A percentile compares a stretch with the other conserved stretches of the same genome.
phyloP scores from a whole-genome alignment of 2,329 filamentous ascomycete species.

The Neofusicoccum sp. region DNA sequence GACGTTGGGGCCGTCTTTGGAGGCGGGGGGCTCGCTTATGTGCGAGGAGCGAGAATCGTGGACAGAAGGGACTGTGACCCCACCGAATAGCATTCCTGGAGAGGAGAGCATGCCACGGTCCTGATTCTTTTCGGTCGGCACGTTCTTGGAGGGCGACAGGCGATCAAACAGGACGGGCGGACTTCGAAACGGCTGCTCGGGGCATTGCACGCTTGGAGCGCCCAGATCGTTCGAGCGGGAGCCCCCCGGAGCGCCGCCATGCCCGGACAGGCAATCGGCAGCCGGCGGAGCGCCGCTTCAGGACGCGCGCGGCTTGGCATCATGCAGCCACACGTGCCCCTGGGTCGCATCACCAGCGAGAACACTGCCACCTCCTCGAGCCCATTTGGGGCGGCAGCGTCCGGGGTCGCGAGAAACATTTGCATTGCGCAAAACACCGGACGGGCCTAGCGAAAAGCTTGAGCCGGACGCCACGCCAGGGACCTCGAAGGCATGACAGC shows the following conservation, averaged over 20 bases:
- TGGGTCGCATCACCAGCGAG: constrained; percentile 20
- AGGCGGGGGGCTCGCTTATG: neutral
- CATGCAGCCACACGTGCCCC: constrained; percentile 2
- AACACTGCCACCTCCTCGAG: constrained; percentile 19
- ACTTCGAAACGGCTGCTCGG: constrained; percentile 5
- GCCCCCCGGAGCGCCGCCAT: neutral
- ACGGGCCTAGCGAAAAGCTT: constrained; percentile 15
- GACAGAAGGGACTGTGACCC: neutral
- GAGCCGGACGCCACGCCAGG: neutral
- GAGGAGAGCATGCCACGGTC: neutral
- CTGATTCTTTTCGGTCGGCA: neutral
- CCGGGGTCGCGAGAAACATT: constrained; percentile 8
- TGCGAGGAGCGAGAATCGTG: neutral
- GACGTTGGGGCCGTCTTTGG: neutral
- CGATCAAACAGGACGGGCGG: constrained; percentile 14
- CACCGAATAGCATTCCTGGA: constrained; percentile 14
- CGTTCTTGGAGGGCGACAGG: neutral
- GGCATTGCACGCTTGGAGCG: neutral
- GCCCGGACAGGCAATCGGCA: neutral
- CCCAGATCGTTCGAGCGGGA: neutral
- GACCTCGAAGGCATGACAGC: neutral
- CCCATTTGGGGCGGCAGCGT: neutral
- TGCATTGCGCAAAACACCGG: constrained; percentile 8
- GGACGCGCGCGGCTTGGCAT: constrained; percentile 1
- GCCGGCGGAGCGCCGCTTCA: constrained; percentile 5